Evolutionary conservation across 768 basidiomycete genomes (phyloP).

Genomic region (Candolleomyces efflorescens): DNA sequence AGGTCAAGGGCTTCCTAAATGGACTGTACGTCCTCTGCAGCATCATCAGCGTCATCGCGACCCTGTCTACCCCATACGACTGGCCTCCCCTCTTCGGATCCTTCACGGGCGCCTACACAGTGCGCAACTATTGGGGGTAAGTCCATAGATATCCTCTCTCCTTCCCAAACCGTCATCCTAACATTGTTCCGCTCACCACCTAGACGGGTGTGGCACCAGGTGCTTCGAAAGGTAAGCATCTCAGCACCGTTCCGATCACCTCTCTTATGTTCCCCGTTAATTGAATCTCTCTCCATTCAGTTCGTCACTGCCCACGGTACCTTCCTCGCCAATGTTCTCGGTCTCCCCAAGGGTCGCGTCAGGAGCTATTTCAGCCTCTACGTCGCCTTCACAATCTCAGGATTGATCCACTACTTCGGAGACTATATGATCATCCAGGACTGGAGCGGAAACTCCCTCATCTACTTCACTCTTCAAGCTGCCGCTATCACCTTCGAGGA

Average conservation of each 20-base stretch:
- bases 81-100: conserved; percentile 7
- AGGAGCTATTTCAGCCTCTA: conserved; percentile 28
- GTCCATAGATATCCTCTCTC: background rate
- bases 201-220: conserved; percentile 35
- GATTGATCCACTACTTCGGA: conserved; percentile 27
- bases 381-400: conserved; percentile 31
- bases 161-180: background rate
- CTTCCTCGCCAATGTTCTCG: conserved; percentile 21
- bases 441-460: conserved; percentile 10
- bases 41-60: background rate
- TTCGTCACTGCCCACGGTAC: conserved; percentile 19
- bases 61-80: conserved; percentile 2
- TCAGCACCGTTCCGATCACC: background rate
- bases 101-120: conserved; percentile 1
- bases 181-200: background rate
- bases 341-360: conserved; percentile 19
- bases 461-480: conserved; percentile 22
- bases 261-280: background rate
- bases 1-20: background rate
- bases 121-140: conserved; percentile 7
- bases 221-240: conserved; percentile 26
- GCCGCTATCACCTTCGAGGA: conserved; percentile 33
- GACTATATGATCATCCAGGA: conserved; percentile 22
- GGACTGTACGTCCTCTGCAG: background rate
- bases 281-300: background rate